These are phyloP conservation scores for Naganishia albida DNA, from an alignment of 1,284 basidiomycete species.

Conservation along the genomic window DNA sequence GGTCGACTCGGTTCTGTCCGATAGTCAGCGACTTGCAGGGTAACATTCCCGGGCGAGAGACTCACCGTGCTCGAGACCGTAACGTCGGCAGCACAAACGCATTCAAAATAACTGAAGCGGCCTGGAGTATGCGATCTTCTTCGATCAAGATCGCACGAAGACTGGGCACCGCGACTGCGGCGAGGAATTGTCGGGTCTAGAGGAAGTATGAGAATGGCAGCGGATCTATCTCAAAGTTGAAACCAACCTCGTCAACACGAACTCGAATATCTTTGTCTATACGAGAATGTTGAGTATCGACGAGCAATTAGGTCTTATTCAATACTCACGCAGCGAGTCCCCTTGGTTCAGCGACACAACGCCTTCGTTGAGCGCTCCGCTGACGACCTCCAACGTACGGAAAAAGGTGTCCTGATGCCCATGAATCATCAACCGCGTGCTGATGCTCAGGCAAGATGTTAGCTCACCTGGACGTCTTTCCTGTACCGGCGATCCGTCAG, in stretches of 20 bases:
- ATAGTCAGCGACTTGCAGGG: not conserved
- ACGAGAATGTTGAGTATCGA: not conserved
- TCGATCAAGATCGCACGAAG: conserved; percentile 80
- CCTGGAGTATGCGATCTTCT: conserved; percentile 73
- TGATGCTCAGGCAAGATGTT: conserved; percentile 1
- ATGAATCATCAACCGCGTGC: not conserved
- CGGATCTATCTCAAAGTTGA: no score
- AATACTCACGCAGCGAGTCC: conserved; percentile 42
- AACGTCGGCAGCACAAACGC: conserved; percentile 81
- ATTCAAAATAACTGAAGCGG: conserved; percentile 81
- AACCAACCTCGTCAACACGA: conserved; percentile 14
- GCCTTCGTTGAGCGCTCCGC: conserved; percentile 44
- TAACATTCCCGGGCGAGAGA: not conserved
- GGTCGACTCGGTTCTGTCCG: not conserved
- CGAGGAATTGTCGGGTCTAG: conserved; percentile 76
- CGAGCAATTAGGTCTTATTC: not conserved
- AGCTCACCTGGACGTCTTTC: conserved; percentile 78
- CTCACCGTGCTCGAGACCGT: conserved; percentile 37
- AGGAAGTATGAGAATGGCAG: no score
- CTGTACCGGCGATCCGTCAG: conserved; percentile 84
- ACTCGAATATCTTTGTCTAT: conserved; percentile 11
- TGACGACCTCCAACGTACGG: conserved; percentile 79
- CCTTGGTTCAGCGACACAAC: conserved; percentile 10
- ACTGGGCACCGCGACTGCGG: conserved; percentile 69
- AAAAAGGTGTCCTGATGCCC: conserved; percentile 70